These are phyloP conservation scores for Astrephomene gubernaculifera DNA, from an alignment of 139 green algal species.

Conservation along the genomic window DNA sequence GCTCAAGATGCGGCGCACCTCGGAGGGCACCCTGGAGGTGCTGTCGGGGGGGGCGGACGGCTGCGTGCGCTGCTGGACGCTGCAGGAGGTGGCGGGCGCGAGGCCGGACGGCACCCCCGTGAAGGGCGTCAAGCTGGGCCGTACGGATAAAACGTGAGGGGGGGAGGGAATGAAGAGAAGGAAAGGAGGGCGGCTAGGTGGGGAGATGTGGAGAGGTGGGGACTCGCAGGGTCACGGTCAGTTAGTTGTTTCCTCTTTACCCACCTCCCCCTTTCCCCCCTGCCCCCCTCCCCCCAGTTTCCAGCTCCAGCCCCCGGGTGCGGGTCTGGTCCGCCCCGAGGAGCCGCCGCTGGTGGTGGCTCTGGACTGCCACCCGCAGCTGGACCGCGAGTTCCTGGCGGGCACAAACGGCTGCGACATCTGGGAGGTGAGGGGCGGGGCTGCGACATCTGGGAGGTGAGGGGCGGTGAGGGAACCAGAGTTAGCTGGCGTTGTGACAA, in stretches of 20 bases:
- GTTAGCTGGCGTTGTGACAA: no score
- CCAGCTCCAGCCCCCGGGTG: conserved; percentile 8
- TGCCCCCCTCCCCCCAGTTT: neutral
- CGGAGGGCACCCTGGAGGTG: conserved; percentile 23
- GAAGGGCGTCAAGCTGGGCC: conserved; percentile 30
- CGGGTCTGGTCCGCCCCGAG: conserved; percentile 18
- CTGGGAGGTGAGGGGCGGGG: conserved; percentile 57
- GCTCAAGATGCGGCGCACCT: conserved; percentile 37
- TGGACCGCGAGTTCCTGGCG: conserved; percentile 57
- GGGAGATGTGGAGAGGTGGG: neutral
- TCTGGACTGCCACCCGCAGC: conserved; percentile 51
- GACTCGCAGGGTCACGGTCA: neutral
- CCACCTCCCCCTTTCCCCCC: neutral
- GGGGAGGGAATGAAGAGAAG: neutral
- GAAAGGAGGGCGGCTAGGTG: neutral
- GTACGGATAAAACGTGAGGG: neutral
- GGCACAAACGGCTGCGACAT: conserved; percentile 70
- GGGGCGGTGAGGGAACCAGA: no score
- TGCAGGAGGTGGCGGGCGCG: conserved; percentile 42
- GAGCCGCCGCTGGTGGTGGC: conserved; percentile 43
- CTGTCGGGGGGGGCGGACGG: conserved; percentile 57
- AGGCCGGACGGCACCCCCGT: conserved; percentile 44
- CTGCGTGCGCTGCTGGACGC: conserved; percentile 39
- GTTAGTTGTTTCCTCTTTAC: neutral
- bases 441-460: conserved; percentile 73